Conservation (phyloP, 2,329 filamentous ascomycete species). For the Xylariaceae sp. region DNA sequence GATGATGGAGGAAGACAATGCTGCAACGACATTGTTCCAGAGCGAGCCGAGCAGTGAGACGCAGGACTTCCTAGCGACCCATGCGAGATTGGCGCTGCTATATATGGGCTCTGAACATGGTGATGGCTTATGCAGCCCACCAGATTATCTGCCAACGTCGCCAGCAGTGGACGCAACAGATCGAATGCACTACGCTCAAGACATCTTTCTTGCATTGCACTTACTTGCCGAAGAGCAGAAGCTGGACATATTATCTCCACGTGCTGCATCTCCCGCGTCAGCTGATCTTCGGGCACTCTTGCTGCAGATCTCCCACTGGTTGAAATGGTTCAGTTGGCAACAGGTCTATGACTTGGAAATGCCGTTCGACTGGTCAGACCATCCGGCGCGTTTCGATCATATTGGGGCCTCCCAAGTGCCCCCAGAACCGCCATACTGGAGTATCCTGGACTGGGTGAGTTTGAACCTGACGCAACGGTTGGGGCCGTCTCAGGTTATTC, state of each 20-base stretch:
- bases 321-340: conserved; percentile 57
- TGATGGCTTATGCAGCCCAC: conserved; percentile 40
- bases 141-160: conserved; percentile 61
- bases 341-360: conserved; percentile 45
- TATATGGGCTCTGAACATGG: conserved; percentile 57
- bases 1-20: conserved; percentile 52
- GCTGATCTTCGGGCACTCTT: conserved; percentile 62
- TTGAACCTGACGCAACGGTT: conserved; percentile 30
- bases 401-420: conserved; percentile 7
- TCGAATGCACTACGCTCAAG: conserved; percentile 53
- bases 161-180: conserved; percentile 43
- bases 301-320: conserved; percentile 74
- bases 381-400: conserved; percentile 2
- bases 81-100: conserved; percentile 54
- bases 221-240: conserved; percentile 86
- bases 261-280: conserved; percentile 35
- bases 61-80: conserved; percentile 36
- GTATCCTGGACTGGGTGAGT: conserved; percentile 48
- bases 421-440: conserved; percentile 25
- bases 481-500: conserved; percentile 9
- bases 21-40: conserved; percentile 19
- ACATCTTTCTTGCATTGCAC: conserved; percentile 71
- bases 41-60: conserved; percentile 19
- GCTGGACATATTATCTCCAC: conserved; percentile 53
- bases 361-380: conserved; percentile 34